Conservation (phyloP, 2,329 filamentous ascomycete species). For the Remersonia thermophila region DNA sequence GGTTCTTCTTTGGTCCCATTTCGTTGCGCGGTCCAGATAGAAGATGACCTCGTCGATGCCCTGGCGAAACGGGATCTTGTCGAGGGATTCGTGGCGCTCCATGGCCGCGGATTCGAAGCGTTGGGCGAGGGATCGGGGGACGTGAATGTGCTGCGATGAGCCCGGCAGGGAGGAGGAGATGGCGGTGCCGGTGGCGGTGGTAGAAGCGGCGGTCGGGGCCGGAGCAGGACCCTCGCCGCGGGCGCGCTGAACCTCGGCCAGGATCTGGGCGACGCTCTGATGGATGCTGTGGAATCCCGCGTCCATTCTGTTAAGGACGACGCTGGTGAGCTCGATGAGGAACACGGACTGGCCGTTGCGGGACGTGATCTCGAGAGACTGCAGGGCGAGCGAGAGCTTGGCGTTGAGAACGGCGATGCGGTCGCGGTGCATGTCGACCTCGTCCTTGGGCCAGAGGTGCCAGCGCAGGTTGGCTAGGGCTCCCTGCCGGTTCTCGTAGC, state of each 20-base stretch:
- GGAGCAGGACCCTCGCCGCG: too few species aligned
- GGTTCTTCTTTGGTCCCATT: conserved; percentile 1
- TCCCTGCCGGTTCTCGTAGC: conserved; percentile 1
- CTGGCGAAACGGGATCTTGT: background rate
- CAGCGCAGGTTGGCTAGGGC: conserved; percentile 7
- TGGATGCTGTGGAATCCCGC: too few species aligned
- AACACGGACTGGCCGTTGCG: conserved; percentile 1
- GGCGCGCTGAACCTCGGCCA: too few species aligned
- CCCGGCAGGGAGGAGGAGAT: background rate
- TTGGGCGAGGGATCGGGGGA: background rate
- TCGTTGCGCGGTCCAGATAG: conserved; percentile 7
- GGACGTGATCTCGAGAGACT: conserved; percentile 5
- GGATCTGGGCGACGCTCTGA: too few species aligned
- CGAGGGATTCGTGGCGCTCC: background rate
- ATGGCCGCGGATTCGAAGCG: background rate
- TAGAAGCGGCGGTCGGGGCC: too few species aligned
- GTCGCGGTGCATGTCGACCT: conserved; percentile 8
- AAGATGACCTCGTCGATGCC: conserved; percentile 6
- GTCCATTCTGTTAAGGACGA: background rate
- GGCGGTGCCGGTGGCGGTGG: background rate
- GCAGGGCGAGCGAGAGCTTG: conserved; percentile 8
- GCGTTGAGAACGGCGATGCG: conserved; percentile 8
- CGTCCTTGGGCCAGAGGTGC: conserved; percentile 9
- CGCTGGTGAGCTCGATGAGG: background rate
- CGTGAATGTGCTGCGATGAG: background rate